Percentiles rank a stretch among this genome's conserved stretches.
Evolutionary conservation across 2,329 filamentous ascomycete species (phyloP).

Genomic region (Ciborinia camelliae): DNA sequence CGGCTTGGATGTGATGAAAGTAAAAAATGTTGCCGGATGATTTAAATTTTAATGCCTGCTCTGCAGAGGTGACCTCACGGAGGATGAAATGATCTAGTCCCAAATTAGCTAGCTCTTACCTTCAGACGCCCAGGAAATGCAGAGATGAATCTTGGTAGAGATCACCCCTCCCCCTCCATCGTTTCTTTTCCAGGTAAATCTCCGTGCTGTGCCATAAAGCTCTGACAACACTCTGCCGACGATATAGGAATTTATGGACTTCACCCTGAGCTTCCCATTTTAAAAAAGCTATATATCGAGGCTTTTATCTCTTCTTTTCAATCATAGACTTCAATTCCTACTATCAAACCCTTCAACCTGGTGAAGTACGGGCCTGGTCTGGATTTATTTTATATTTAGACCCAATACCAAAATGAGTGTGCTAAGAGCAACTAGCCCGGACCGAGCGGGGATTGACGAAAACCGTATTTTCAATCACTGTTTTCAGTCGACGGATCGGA

Average conservation of each 20-base stretch:
- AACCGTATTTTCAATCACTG: too few relatives aligned
- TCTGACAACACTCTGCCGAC: background rate
- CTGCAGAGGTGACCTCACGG: background rate
- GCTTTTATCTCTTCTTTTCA: background rate
- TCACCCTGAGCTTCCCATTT: background rate
- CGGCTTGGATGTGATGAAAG: background rate
- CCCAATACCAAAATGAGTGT: too few relatives aligned
- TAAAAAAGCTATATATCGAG: background rate
- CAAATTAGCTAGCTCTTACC: constrained; percentile 1
- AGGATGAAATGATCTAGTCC: background rate
- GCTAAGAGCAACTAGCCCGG: background rate
- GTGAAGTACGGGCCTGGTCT: background rate
- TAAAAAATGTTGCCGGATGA: background rate
- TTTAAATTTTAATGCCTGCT: constrained; percentile 4
- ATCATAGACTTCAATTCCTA: background rate
- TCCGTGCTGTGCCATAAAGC: background rate
- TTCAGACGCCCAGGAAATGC: constrained; percentile 7
- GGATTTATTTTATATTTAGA: background rate
- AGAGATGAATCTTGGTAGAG: constrained; percentile 11
- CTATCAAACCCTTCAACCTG: background rate
- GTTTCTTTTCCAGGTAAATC: background rate
- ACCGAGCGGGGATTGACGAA: background rate
- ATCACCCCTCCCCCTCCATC: background rate
- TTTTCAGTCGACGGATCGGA: constrained; percentile 1
- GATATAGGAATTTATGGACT: too few relatives aligned